These are phyloP conservation scores for Cryoendolithus antarcticus DNA, from an alignment of 2,329 filamentous ascomycete genomes.

Conservation along the genomic window DNA sequence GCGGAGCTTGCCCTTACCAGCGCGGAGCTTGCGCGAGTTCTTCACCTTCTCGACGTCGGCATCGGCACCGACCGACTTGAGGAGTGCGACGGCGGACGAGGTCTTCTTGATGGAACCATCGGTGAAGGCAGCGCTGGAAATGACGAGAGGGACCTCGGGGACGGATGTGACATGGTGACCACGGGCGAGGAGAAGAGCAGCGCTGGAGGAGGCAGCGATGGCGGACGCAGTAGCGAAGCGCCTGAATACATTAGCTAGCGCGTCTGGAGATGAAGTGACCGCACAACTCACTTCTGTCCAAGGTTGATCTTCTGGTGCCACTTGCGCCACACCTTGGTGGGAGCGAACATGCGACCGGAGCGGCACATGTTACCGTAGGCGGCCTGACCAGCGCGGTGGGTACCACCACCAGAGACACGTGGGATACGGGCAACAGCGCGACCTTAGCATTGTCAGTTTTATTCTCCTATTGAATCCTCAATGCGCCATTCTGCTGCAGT, in stretches of 20 bases:
- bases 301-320: constrained; percentile 99
- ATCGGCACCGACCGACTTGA: constrained; percentile 83
- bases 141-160: constrained; percentile 91
- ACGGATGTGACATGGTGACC: constrained; percentile 89
- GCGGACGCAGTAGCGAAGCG: constrained; percentile 97
- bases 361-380: constrained; percentile 99
- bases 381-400: constrained; percentile 98
- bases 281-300: constrained; percentile 60
- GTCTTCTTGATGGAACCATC: constrained; percentile 75
- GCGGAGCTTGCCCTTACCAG: constrained; percentile 97
- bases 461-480: constrained; percentile 7
- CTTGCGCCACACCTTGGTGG: constrained; percentile 99
- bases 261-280: constrained; percentile 30
- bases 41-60: constrained; percentile 91
- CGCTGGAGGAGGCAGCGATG: constrained; percentile 88
- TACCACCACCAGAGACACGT: constrained; percentile 99
- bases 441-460: constrained; percentile 42
- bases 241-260: constrained; percentile 14
- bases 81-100: constrained; percentile 69
- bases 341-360: constrained; percentile 99
- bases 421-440: constrained; percentile 99
- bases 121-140: constrained; percentile 83
- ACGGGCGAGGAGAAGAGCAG: constrained; percentile 89
- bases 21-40: constrained; percentile 89
- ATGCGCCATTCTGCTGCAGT: constrained; percentile 5